Percentiles rank a stretch among this genome's conserved stretches.
Evolutionary conservation across 2,329 filamentous ascomycete genomes (phyloP).

Genomic region (Ascochyta viciae-villosae): DNA sequence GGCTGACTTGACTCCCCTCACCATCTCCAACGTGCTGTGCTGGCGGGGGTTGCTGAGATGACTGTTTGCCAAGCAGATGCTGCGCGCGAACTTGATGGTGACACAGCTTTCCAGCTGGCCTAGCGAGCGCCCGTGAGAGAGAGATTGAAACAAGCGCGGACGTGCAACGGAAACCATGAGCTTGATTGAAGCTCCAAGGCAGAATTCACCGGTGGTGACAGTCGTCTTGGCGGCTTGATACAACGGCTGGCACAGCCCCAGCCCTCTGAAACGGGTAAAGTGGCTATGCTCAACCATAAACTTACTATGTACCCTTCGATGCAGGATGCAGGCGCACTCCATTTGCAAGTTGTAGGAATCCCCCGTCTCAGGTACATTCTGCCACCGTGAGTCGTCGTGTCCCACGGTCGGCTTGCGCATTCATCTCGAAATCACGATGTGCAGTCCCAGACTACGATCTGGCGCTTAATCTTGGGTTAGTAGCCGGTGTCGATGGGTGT

Average conservation of each 20-base stretch:
- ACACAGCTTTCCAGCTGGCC: conserved; percentile 25
- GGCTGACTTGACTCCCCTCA: conserved; percentile 42
- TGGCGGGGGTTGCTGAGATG: conserved; percentile 32
- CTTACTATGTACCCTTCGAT: background rate
- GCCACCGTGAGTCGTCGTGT: background rate
- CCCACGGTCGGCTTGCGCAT: background rate
- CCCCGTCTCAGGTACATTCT: conserved; percentile 1
- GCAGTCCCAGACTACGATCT: background rate
- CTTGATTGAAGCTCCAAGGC: conserved; percentile 42
- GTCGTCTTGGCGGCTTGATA: conserved; percentile 38
- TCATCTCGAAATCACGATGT: background rate
- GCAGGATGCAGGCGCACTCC: conserved; percentile 11
- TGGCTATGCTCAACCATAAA: conserved; percentile 15
- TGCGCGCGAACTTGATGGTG: conserved; percentile 26
- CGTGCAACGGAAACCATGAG: conserved; percentile 37
- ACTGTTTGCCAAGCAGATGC: conserved; percentile 39
- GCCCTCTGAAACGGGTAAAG: conserved; percentile 15
- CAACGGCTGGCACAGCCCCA: conserved; percentile 44
- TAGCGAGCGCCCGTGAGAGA: conserved; percentile 24
- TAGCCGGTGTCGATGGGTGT: conserved; percentile 12
- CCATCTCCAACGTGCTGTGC: conserved; percentile 24
- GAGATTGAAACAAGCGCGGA: conserved; percentile 39
- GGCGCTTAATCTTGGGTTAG: conserved; percentile 7
- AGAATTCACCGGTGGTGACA: conserved; percentile 44
- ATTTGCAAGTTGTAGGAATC: background rate